Evolutionary conservation across 371 early-diverging fungal genomes (phyloP), one percentile per base, ranked within the genome.

Genomic region (Mucor mucedo): DNA sequence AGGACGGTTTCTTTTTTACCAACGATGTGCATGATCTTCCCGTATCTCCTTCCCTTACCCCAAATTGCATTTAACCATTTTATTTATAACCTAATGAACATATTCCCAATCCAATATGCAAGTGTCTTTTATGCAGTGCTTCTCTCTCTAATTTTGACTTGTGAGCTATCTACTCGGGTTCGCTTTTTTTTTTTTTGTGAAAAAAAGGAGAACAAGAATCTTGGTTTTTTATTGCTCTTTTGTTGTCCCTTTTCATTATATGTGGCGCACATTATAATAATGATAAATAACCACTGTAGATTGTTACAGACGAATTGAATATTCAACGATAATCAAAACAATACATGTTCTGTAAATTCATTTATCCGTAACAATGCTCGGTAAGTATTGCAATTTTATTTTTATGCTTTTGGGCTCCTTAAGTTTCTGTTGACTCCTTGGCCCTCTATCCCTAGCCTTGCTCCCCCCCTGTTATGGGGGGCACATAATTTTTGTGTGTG

Each of bases 261-360:
- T 44, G 44, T 44, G 44, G 44, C 44, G 44, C 16, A 44, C 44
- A n/a, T 44, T 44, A 9, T 44, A 44, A 44, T 44, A 42, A 42
- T 35, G 35, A 8, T 35, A 35, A 35, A 35, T 35, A 35, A 4
- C 4, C 35, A 42, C 10, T 42, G 11, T 42, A 42, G 42, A 0
- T 10, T 42, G 42, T n/a, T n/a, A 16, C 47, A 21, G 47, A 5
- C 8, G 47, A 3, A 47, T 47, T 47, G 6, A 9, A 47, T 47
- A 47, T 47, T 21, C 2, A 27, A 47, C 47, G 47, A 47, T 4
- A 21, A 47, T 47, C 6, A 4, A 47, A 21, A 21, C 27, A 47
- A 4, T 6, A 8, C 35, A 35, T 35, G 35, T 35, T 35, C 8
- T 35, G 8, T 35, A 35, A 35, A 35, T 8, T 35, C 35, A 35